Conservation (phyloP, 192 early-diverging fungal species). For the Coemansia sp. region DNA sequence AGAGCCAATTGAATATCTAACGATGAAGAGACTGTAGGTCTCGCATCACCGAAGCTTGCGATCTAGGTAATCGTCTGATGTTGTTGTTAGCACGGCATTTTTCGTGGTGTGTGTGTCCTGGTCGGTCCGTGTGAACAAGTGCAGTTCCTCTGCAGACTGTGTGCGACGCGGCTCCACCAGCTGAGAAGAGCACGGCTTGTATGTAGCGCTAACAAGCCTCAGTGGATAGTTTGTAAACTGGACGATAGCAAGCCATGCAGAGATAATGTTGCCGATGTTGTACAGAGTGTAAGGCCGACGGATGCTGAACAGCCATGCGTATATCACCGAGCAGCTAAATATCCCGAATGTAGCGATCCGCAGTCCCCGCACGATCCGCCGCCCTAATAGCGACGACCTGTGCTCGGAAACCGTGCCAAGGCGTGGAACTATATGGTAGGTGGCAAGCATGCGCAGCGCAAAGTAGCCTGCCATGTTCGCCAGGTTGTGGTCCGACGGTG, state of each 20-base stretch:
- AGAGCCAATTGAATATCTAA: neutral
- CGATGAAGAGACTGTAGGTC: neutral
- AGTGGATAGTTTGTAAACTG: constrained; percentile 34
- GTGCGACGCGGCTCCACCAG: constrained; percentile 4
- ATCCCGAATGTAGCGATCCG: constrained; percentile 35
- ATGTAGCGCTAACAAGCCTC: neutral
- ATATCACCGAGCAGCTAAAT: constrained; percentile 46
- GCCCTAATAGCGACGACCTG: neutral
- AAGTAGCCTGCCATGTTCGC: constrained; percentile 45
- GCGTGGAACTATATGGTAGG: constrained; percentile 30
- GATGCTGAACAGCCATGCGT: constrained; percentile 59
- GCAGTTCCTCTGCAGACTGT: constrained; percentile 5
- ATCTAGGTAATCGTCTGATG: constrained; percentile 5
- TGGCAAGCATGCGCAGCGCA: constrained; percentile 32
- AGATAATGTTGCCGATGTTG: constrained; percentile 50
- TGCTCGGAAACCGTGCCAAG: constrained; percentile 19
- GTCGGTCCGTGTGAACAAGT: neutral
- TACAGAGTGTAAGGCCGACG: constrained; percentile 64
- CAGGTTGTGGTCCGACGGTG: constrained; percentile 69
- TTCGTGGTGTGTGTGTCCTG: neutral
- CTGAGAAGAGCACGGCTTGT: neutral
- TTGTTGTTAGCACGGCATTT: neutral
- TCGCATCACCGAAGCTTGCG: constrained; percentile 15
- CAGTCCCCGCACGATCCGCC: constrained; percentile 11
- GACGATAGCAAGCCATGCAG: constrained; percentile 42